phyloP scores from a whole-genome alignment of 2,329 filamentous ascomycete species.

The Stylonectria norvegica region DNA sequence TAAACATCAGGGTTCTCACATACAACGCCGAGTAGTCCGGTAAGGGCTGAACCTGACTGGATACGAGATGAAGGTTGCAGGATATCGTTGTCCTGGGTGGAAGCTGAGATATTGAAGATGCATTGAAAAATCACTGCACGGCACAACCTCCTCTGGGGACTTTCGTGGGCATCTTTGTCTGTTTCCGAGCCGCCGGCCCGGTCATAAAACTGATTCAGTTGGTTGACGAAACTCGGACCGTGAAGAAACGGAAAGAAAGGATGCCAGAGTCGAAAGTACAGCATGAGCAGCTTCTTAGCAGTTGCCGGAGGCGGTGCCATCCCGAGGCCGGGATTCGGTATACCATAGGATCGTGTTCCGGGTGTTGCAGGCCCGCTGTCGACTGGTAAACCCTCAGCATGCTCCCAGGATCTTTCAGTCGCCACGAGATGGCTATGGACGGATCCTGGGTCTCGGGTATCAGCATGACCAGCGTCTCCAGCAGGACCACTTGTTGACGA shows the following conservation, averaged over 20 bases:
- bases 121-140: conserved; percentile 44
- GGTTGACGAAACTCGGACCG: conserved; percentile 45
- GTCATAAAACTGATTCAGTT: conserved; percentile 41
- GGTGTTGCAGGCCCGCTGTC: neutral
- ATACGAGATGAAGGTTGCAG: conserved; percentile 33
- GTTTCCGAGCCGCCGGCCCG: neutral
- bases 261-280: conserved; percentile 51
- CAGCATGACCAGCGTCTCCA: neutral
- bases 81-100: conserved; percentile 17
- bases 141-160: conserved; percentile 21
- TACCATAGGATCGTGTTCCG: conserved; percentile 3
- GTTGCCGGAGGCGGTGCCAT: conserved; percentile 26
- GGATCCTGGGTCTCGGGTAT: conserved; percentile 11
- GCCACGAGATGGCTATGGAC: conserved; percentile 16
- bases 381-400: neutral
- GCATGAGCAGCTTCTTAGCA: conserved; percentile 42
- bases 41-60: conserved; percentile 36
- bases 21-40: conserved; percentile 35
- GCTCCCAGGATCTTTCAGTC: conserved; percentile 1
- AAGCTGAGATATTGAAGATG: conserved; percentile 45
- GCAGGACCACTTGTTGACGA: neutral
- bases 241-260: conserved; percentile 51
- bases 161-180: conserved; percentile 10
- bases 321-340: conserved; percentile 17
- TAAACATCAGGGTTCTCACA: conserved; percentile 40